Conservation (phyloP, 352 stramenopile species). For the Pythium myriotylum region DNA sequence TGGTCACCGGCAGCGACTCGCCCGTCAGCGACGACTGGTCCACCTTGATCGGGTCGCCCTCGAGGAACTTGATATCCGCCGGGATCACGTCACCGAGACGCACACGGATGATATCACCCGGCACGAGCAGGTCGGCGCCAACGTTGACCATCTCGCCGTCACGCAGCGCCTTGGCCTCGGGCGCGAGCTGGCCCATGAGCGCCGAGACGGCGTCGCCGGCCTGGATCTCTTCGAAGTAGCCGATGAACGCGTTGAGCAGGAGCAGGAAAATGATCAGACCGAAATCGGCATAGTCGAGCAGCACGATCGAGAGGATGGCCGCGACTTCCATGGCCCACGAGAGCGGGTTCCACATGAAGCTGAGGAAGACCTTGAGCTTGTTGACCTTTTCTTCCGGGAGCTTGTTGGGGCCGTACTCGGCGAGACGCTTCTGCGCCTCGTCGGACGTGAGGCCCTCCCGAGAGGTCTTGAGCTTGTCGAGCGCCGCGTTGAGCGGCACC, state of each 20-base stretch:
- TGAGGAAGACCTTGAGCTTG: constrained; percentile 76
- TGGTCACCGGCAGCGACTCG: too few relatives aligned
- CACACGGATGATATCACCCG: constrained; percentile 73
- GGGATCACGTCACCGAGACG: constrained; percentile 88
- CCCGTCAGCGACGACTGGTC: constrained; percentile 93
- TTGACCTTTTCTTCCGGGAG: constrained; percentile 78
- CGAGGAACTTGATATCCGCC: constrained; percentile 64
- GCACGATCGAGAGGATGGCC: constrained; percentile 70
- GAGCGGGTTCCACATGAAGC: constrained; percentile 85
- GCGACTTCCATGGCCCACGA: constrained; percentile 84
- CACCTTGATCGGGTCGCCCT: constrained; percentile 82
- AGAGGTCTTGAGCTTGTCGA: constrained; percentile 82
- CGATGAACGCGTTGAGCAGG: constrained; percentile 74
- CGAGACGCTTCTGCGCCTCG: constrained; percentile 72
- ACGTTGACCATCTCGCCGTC: constrained; percentile 78
- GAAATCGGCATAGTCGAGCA: constrained; percentile 82
- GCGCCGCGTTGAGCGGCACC: constrained; percentile 73
- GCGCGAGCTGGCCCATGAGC: constrained; percentile 88
- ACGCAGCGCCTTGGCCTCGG: constrained; percentile 82
- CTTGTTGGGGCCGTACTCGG: constrained; percentile 83
- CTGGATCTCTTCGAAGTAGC: constrained; percentile 85
- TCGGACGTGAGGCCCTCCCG: constrained; percentile 71
- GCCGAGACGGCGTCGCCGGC: constrained; percentile 87
- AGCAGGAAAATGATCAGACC: constrained; percentile 70
- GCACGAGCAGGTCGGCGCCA: constrained; percentile 64